Conservation (phyloP, 139 green algal genomes). For the Monoraphidium neglectum region DNA sequence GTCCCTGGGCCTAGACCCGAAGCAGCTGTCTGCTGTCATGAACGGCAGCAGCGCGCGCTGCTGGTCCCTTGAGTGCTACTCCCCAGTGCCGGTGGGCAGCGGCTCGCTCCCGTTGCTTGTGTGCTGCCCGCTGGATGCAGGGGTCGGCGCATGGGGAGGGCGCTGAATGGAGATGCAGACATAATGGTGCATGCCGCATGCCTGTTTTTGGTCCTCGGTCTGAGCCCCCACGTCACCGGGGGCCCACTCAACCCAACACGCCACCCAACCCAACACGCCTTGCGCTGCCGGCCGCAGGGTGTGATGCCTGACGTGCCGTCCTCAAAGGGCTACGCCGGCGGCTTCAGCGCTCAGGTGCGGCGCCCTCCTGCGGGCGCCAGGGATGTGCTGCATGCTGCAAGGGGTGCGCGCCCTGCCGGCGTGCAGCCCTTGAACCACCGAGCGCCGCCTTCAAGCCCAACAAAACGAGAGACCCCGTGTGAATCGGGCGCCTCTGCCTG, state of each 20-base stretch:
- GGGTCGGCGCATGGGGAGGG: too few relatives aligned
- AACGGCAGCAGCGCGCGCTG: slow-evolving; percentile 21
- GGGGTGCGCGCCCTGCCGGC: too few relatives aligned
- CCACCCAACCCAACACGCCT: background rate
- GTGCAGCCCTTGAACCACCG: too few relatives aligned
- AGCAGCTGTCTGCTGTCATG: slow-evolving; percentile 20
- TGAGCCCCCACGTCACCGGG: background rate
- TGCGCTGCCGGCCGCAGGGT: slow-evolving; percentile 6
- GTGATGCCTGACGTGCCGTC: slow-evolving; percentile 22
- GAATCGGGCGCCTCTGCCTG: too few relatives aligned
- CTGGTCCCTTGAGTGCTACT: slow-evolving; percentile 18
- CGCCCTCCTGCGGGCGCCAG: too few relatives aligned
- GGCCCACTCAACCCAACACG: background rate
- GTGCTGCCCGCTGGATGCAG: background rate
- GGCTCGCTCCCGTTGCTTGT: background rate
- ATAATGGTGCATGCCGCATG: background rate
- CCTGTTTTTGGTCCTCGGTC: background rate
- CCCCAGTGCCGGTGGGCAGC: slow-evolving; percentile 23
- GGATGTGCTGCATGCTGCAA: too few relatives aligned
- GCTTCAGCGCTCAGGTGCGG: slow-evolving; percentile 23
- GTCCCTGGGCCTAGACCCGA: slow-evolving; percentile 28
- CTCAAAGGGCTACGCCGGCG: slow-evolving; percentile 14
- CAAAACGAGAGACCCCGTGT: too few relatives aligned
- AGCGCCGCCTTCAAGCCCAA: too few relatives aligned
- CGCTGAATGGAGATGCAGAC: background rate